Base-by-base conservation (phyloP, 139 green algal species). In the Picochlorum costavermella region DNA sequence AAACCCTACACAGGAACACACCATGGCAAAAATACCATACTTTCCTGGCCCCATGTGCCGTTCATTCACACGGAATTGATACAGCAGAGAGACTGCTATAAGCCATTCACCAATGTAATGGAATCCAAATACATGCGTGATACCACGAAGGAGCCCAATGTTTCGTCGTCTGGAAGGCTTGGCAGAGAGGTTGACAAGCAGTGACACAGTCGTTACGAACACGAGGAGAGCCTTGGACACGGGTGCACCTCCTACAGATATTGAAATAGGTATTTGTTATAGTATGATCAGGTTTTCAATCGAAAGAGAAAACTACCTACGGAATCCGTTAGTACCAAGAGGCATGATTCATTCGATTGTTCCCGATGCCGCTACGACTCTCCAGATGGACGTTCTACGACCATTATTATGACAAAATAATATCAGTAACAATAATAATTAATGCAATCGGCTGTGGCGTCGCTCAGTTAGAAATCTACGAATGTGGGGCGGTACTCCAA, bases 61-160 rank as follows among this genome's bases (percentile, higher is more conserved):
- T 50, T 89, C 83, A 29, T 90, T 61, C 1, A 88, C 2, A 14
- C 83, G 70, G 65, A 75, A 85, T 44, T 78, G 85, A 67, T 87
- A 87, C 30, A 82, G 50, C 31, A 87, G 50, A 11, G 66, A 20
- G 2, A 71, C 40, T 8, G 80, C 72, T 48, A 81, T 64, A 50
- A 86, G 40, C 12, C 88, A 68, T 56, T 88, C 77, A 4, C 73
- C 74, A 14, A 82, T 74, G 5, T 46, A 58, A 5, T 62, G 56
- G 55, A 88, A 88, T 1, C 67, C 69, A 23, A 86, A 48, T 2
- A 25, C 53, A 8, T 70, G 33, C 1, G 44, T 70, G 20, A 76
- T 31, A 13, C 60, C 10, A 4, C 51, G 23, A 14, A 77, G 13
- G 2, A 72, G 61, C n/a, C 68, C 55, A 17, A 65, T 60, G 13